Evolutionary conservation across 495 filamentous ascomycete genomes (phyloP).

Genomic region (Letharia lupina): DNA sequence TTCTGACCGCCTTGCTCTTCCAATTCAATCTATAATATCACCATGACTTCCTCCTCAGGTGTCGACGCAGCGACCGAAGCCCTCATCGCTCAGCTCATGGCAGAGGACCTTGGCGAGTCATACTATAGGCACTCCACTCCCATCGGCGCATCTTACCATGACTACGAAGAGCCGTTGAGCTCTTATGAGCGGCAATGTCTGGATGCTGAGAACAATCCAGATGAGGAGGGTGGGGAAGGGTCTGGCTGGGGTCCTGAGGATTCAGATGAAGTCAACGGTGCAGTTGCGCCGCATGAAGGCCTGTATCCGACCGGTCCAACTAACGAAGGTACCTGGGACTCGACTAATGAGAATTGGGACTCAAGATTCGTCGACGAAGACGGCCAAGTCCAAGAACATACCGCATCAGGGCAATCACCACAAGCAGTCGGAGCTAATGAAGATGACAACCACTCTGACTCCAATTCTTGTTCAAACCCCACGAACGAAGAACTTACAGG

Average conservation of each 20-base stretch:
- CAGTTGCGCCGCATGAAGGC: background rate
- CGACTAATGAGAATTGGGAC: no score
- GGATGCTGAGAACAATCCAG: slow-evolving; percentile 1
- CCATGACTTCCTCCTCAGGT: slow-evolving; percentile 2
- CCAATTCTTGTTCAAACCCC: background rate
- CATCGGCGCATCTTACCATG: slow-evolving; percentile 11
- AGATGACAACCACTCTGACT: background rate
- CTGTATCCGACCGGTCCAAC: background rate
- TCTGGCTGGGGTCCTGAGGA: background rate
- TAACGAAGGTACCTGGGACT: background rate
- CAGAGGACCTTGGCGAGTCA: slow-evolving; percentile 9
- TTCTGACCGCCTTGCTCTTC: background rate
- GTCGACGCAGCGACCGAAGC: slow-evolving; percentile 17
- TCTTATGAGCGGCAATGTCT: slow-evolving; percentile 11
- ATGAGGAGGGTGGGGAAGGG: background rate
- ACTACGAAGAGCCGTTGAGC: slow-evolving; percentile 16
- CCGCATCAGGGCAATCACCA: background rate
- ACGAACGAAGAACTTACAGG: background rate
- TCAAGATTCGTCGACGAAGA: background rate
- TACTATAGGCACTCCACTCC: background rate
- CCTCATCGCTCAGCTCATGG: slow-evolving; percentile 15
- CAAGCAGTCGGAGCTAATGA: background rate
- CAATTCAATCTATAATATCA: background rate
- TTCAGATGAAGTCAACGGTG: background rate
- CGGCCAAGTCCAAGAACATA: background rate